Evolutionary conservation across 495 filamentous ascomycete species (phyloP), one percentile per base, ranked within the genome.

Genomic region (Xylaria nigripes): DNA sequence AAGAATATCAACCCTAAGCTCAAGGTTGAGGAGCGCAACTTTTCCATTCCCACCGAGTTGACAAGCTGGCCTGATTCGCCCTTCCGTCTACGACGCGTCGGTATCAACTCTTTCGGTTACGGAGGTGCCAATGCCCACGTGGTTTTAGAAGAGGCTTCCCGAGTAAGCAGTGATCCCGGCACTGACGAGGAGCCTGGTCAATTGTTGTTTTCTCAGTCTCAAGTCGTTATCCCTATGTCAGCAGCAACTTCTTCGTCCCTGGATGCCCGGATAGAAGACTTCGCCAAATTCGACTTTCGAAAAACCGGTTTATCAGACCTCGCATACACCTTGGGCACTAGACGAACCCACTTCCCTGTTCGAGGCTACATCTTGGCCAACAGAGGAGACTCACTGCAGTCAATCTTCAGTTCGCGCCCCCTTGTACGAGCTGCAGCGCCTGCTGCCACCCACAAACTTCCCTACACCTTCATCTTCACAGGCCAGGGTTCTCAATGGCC

Each of bases 401-500:
- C 22, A 6, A 43, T 32, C 16, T 59, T 59, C 32, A 27, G 24
- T n/a, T 25, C 48, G 0, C 12, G 34, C 6, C 13, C 54, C 27
- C 18, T 57, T 15, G 29, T 48, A 34, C 52, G 18, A 16, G 44
- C 43, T 19, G 22, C 51, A 34, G 30, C 30, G 24, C 34, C 50
- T 22, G 30, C 23, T 6, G n/a, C 1, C 36, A 1, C 34, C 16
- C 6, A 23, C n/a, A 63, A 56, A 44, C 58, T 54, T 23, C 32
- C 62, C 5, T 49, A 71, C 6, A 63, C 75, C 5, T 66, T 66
- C 16, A 19, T 60, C 15, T 64, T 66, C 29, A 66, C 76, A 0
- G 75, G 76, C 6, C 77, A 81, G 50, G 77, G 76, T 1, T 49
- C 74, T 0, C 78, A 81, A 48, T 81, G 76, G 76, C 49, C 70